Evolutionary conservation across 164 flowering plant species (phyloP).

Genomic region (Annona cherimola): DNA sequence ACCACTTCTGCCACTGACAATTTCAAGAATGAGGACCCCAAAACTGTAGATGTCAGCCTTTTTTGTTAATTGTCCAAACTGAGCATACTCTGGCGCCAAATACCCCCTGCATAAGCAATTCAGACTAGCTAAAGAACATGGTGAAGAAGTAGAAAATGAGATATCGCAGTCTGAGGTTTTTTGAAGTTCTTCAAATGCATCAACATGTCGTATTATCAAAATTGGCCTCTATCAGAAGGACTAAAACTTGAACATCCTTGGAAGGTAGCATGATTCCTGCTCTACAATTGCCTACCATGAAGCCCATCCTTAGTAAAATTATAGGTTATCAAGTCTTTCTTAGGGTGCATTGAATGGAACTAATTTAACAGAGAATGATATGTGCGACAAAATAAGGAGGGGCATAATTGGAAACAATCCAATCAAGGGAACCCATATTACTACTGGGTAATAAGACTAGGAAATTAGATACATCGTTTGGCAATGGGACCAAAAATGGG

Average conservation of each 20-base stretch:
- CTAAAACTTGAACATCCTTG: too few relatives aligned
- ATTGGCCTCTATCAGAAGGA: neutral
- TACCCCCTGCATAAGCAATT: conserved; percentile 55
- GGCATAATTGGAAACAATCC: too few relatives aligned
- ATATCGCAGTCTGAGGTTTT: neutral
- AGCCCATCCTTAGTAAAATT: neutral
- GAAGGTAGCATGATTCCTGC: too few relatives aligned
- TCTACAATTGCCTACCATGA: neutral
- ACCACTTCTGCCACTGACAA: conserved; percentile 70
- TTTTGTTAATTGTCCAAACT: conserved; percentile 64
- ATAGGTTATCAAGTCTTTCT: too few relatives aligned
- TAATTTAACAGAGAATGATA: too few relatives aligned
- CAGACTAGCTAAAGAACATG: neutral
- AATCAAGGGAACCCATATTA: too few relatives aligned
- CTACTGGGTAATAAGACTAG: too few relatives aligned
- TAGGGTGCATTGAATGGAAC: too few relatives aligned
- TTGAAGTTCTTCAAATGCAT: neutral
- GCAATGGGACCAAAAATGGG: too few relatives aligned
- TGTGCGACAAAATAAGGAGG: too few relatives aligned
- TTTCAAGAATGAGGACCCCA: conserved; percentile 79
- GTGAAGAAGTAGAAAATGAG: neutral
- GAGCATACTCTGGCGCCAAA: conserved; percentile 83
- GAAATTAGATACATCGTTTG: too few relatives aligned
- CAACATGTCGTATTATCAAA: neutral
- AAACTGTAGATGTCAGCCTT: conserved; percentile 88